These are phyloP conservation scores for Chaetoceros muelleri DNA, from an alignment of 108 stramenopile species.

Conservation along the genomic window DNA sequence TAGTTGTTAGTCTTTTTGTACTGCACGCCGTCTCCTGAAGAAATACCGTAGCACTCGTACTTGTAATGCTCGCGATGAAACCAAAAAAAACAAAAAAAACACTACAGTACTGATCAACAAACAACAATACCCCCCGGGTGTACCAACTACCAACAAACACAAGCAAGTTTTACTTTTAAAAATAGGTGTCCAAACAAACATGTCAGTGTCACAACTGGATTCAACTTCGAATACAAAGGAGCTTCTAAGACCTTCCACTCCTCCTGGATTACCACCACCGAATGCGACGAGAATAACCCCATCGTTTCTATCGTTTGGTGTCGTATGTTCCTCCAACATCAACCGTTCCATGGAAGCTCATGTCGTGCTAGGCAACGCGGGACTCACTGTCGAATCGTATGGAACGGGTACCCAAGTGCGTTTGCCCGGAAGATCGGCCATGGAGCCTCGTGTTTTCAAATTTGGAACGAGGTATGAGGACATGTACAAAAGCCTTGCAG, in stretches of 20 bases:
- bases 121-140: no score
- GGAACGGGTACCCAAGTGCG: conserved; percentile 87
- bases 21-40: no score
- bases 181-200: no score
- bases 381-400: conserved; percentile 72
- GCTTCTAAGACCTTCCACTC: conserved; percentile 75
- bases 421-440: conserved; percentile 48
- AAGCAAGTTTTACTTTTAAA: no score
- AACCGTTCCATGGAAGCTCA: conserved; percentile 93
- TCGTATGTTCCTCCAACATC: conserved; percentile 87
- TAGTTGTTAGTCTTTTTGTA: no score
- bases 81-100: no score
- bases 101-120: no score
- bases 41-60: no score
- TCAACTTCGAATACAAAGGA: no score
- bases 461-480: conserved; percentile 84
- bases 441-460: conserved; percentile 82
- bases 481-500: conserved; percentile 71
- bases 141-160: no score
- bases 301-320: conserved; percentile 71
- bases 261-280: conserved; percentile 64
- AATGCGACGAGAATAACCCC: conserved; percentile 25
- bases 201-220: no score
- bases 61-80: no score
- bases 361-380: conserved; percentile 75